These are phyloP conservation scores for Hymenoscyphus repandus DNA, from an alignment of 2,329 filamentous ascomycete species.

Conservation along the genomic window DNA sequence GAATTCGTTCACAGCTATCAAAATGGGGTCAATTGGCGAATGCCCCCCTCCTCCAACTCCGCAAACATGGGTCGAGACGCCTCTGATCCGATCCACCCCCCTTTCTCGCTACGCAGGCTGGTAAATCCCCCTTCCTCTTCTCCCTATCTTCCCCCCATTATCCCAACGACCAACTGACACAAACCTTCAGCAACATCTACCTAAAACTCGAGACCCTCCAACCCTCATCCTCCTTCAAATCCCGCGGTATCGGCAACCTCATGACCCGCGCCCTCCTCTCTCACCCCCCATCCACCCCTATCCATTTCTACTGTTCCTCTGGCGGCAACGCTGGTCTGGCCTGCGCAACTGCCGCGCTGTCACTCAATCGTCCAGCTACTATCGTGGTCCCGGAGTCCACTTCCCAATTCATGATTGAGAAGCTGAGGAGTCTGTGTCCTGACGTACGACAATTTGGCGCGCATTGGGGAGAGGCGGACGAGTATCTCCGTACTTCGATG, in stretches of 20 bases:
- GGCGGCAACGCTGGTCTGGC: constrained; percentile 82
- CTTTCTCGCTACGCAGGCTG: constrained; percentile 28
- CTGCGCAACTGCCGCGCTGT: constrained; percentile 66
- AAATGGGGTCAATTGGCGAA: constrained; percentile 15
- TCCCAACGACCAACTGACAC: background rate
- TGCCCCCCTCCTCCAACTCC: constrained; percentile 16
- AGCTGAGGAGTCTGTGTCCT: constrained; percentile 63
- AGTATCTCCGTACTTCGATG: constrained; percentile 56
- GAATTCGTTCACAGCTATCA: background rate
- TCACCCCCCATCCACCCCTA: constrained; percentile 13
- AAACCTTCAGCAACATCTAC: constrained; percentile 51
- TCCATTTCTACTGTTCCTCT: constrained; percentile 74
- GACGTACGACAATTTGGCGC: constrained; percentile 64
- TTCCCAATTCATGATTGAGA: constrained; percentile 63
- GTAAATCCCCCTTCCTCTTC: constrained; percentile 11
- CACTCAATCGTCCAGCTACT: constrained; percentile 61
- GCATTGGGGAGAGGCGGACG: constrained; percentile 65
- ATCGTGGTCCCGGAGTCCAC: constrained; percentile 68
- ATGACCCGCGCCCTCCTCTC: constrained; percentile 47
- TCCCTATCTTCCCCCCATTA: background rate
- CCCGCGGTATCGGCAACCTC: constrained; percentile 68
- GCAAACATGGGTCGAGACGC: constrained; percentile 27
- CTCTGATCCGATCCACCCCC: constrained; percentile 20
- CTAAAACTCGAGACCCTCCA: constrained; percentile 85
- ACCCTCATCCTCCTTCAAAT: constrained; percentile 83